Evolutionary conservation across 1,284 basidiomycete species (phyloP).

Genomic region (Trametes polyzona): DNA sequence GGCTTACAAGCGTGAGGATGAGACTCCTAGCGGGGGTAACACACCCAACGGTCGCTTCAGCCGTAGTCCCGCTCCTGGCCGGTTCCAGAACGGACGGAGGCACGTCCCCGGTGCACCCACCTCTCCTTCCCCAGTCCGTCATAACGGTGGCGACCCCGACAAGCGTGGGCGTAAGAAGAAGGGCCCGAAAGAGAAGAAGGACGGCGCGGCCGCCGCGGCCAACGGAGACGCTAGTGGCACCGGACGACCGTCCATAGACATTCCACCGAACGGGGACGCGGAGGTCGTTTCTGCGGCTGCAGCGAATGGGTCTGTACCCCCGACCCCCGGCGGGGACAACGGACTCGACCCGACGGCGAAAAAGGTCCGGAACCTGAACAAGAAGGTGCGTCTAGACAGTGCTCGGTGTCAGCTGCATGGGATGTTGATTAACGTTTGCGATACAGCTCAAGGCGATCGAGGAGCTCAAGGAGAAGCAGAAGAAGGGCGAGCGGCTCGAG

Average conservation of each 20-base stretch:
- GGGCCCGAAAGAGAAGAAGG: slow-evolving; percentile 47
- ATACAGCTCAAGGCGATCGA: slow-evolving; percentile 91
- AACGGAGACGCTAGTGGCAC: slow-evolving; percentile 33
- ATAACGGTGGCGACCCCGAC: slow-evolving; percentile 38
- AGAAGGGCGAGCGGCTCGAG: slow-evolving; percentile 88
- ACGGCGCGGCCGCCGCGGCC: slow-evolving; percentile 4
- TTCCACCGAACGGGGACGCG: slow-evolving; percentile 35
- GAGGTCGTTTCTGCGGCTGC: slow-evolving; percentile 30
- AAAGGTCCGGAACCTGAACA: slow-evolving; percentile 92
- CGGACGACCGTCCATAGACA: slow-evolving; percentile 41
- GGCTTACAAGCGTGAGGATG: slow-evolving; percentile 89
- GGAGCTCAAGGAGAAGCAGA: slow-evolving; percentile 89
- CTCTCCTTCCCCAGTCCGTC: slow-evolving; percentile 50
- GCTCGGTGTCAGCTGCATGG: neutral
- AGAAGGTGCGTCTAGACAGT: slow-evolving; percentile 62
- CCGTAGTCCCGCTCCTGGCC: slow-evolving; percentile 59
- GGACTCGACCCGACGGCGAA: slow-evolving; percentile 81
- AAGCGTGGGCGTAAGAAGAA: slow-evolving; percentile 61
- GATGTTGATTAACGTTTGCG: slow-evolving; percentile 1
- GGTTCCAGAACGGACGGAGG: slow-evolving; percentile 44
- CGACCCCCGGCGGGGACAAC: slow-evolving; percentile 61
- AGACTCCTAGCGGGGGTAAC: slow-evolving; percentile 54
- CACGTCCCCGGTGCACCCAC: slow-evolving; percentile 74
- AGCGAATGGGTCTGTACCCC: slow-evolving; percentile 47
- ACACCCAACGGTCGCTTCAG: slow-evolving; percentile 65